phyloP scores from a whole-genome alignment of 352 stramenopile species.

The Albugo candida region DNA sequence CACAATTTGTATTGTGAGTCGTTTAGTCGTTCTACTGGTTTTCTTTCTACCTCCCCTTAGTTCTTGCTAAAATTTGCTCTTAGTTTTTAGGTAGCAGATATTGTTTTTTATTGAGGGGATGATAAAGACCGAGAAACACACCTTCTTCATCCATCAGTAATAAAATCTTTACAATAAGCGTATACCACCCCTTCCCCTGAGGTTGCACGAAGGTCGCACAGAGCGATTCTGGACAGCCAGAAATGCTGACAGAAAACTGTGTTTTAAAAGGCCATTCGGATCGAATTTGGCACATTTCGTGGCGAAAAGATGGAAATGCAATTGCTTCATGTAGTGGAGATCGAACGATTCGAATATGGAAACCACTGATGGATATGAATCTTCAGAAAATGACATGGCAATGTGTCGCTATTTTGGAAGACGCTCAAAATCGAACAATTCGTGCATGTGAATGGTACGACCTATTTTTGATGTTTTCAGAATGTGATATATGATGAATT shows the following conservation, averaged over 20 bases:
- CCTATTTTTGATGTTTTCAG: conserved; percentile 13
- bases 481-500: conserved; percentile 4
- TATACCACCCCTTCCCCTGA: too few relatives aligned
- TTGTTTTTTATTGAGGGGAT: conserved; percentile 2
- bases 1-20: too few relatives aligned
- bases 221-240: too few relatives aligned
- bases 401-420: conserved; percentile 83
- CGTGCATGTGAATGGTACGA: conserved; percentile 84
- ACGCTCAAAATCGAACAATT: conserved; percentile 89
- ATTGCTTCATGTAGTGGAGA: conserved; percentile 84
- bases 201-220: too few relatives aligned
- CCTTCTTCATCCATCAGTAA: not conserved
- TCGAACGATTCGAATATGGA: conserved; percentile 75
- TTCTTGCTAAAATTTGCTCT: too few relatives aligned
- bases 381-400: too few relatives aligned
- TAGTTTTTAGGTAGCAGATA: not conserved
- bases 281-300: conserved; percentile 83
- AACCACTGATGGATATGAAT: conserved; percentile 9
- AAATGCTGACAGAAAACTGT: too few relatives aligned
- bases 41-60: too few relatives aligned
- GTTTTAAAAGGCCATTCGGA: conserved; percentile 69
- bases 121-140: not conserved
- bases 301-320: conserved; percentile 64
- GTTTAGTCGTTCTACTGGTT: too few relatives aligned
- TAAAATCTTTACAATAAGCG: too few relatives aligned